phyloP scores from a whole-genome alignment of 495 filamentous ascomycete genomes.

The Hypoxylon lenormandii region DNA sequence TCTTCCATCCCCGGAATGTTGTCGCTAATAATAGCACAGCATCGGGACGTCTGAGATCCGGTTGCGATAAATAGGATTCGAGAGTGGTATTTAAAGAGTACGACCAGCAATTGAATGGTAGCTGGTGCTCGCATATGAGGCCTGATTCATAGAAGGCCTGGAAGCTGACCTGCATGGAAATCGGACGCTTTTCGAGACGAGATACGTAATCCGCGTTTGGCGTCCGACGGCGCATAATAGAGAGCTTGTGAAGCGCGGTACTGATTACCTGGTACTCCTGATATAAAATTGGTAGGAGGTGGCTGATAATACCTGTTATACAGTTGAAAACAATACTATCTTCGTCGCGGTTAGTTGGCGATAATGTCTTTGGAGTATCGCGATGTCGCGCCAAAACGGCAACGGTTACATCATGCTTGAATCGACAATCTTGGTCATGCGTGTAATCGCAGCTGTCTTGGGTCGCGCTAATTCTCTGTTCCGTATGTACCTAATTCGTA shows the following conservation, averaged over 20 bases:
- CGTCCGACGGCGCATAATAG: background rate
- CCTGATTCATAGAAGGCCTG: background rate
- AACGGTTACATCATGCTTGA: slow-evolving; percentile 22
- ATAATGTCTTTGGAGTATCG: slow-evolving; percentile 9
- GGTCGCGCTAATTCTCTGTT: background rate
- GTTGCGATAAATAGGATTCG: slow-evolving; percentile 6
- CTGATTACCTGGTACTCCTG: background rate
- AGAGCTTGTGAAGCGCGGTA: background rate
- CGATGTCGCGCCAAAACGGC: slow-evolving; percentile 7
- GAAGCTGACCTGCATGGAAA: slow-evolving; percentile 7
- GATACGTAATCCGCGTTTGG: slow-evolving; percentile 1
- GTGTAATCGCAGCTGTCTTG: slow-evolving; percentile 7
- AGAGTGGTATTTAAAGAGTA: slow-evolving; percentile 15
- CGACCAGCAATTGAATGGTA: slow-evolving; percentile 5
- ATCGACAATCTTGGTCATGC: slow-evolving; percentile 2
- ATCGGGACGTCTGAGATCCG: slow-evolving; percentile 25
- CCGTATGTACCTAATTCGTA: background rate
- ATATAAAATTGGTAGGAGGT: slow-evolving; percentile 5
- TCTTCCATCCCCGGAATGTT: background rate
- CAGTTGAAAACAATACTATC: slow-evolving; percentile 5
- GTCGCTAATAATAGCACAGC: slow-evolving; percentile 22
- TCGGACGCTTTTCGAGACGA: background rate
- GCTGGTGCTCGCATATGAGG: slow-evolving; percentile 6
- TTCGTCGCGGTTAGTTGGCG: slow-evolving; percentile 14
- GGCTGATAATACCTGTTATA: background rate